These are phyloP conservation scores for Erysiphe neolycopersici DNA, from an alignment of 2,329 filamentous ascomycete genomes.

Conservation along the genomic window DNA sequence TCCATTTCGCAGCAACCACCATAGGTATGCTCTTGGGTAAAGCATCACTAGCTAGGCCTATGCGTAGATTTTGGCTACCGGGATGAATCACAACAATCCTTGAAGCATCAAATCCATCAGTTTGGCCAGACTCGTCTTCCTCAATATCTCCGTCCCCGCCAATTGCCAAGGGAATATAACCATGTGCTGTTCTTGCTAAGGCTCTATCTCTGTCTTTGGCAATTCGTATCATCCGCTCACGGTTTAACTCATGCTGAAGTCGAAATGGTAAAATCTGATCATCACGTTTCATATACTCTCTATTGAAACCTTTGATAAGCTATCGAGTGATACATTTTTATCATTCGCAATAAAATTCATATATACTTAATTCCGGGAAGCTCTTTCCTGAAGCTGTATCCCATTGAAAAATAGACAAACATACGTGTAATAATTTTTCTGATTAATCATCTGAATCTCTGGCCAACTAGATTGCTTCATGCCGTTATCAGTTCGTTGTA, in stretches of 20 bases:
- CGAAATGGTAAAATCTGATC: slow-evolving; percentile 81
- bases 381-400: too few species aligned
- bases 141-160: slow-evolving; percentile 21
- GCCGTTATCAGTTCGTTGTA: slow-evolving; percentile 93
- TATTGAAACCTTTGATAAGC: slow-evolving; percentile 14
- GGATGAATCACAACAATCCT: slow-evolving; percentile 89
- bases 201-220: slow-evolving; percentile 74
- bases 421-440: slow-evolving; percentile 98
- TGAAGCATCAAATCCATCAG: slow-evolving; percentile 44
- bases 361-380: too few species aligned
- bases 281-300: slow-evolving; percentile 94
- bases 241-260: slow-evolving; percentile 63
- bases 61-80: slow-evolving; percentile 81
- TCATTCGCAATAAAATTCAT: too few species aligned
- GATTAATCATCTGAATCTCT: slow-evolving; percentile 77
- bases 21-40: slow-evolving; percentile 85
- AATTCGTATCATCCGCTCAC: slow-evolving; percentile 58
- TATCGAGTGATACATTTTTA: too few species aligned
- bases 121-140: slow-evolving; percentile 25
- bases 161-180: slow-evolving; percentile 34
- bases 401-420: slow-evolving; percentile 11
- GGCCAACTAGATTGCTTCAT: slow-evolving; percentile 93
- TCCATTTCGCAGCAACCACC: slow-evolving; percentile 59
- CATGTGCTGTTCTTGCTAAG: slow-evolving; percentile 46
- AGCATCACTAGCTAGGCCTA: slow-evolving; percentile 87